Conservation (phyloP, 2,329 filamentous ascomycete species). For the Aspergillus udagawae region DNA sequence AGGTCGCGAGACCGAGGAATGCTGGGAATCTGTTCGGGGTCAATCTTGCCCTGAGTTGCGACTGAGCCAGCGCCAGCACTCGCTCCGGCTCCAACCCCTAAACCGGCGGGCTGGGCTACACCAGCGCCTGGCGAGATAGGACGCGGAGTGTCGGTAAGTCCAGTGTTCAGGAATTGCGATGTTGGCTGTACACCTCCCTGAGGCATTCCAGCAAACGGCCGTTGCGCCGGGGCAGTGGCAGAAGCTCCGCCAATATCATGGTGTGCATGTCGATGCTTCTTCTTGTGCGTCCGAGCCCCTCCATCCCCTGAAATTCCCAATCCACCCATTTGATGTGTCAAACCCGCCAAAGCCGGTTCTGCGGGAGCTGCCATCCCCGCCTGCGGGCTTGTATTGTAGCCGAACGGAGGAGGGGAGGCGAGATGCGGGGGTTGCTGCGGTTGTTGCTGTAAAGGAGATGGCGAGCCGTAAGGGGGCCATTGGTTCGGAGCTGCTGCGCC, state of each 20-base stretch:
- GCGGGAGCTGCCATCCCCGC: constrained; percentile 20
- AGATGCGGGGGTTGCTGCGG: constrained; percentile 22
- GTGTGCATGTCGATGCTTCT: constrained; percentile 93
- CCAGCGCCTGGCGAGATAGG: constrained; percentile 27
- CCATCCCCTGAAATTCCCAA: constrained; percentile 61
- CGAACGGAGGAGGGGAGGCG: constrained; percentile 21
- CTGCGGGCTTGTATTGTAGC: constrained; percentile 26
- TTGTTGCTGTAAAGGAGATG: constrained; percentile 14
- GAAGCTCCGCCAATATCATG: constrained; percentile 74
- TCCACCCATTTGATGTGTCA: constrained; percentile 68
- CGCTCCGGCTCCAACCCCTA: constrained; percentile 26
- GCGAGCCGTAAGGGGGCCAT: constrained; percentile 28
- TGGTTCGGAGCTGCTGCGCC: constrained; percentile 30
- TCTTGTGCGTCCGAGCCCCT: constrained; percentile 57
- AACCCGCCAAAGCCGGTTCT: constrained; percentile 35
- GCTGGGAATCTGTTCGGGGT: constrained; percentile 89
- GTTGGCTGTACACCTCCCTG: constrained; percentile 53
- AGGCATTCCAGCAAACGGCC: constrained; percentile 66
- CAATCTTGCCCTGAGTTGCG: constrained; percentile 69
- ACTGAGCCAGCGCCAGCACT: constrained; percentile 53
- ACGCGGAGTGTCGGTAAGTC: constrained; percentile 36
- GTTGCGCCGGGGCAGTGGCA: constrained; percentile 51
- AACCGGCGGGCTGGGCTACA: constrained; percentile 16
- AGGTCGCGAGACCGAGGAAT: constrained; percentile 80
- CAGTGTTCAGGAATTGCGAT: constrained; percentile 58